phyloP scores from a whole-genome alignment of 2,329 filamentous ascomycete genomes.

The Calcarisporium arbuscula region DNA sequence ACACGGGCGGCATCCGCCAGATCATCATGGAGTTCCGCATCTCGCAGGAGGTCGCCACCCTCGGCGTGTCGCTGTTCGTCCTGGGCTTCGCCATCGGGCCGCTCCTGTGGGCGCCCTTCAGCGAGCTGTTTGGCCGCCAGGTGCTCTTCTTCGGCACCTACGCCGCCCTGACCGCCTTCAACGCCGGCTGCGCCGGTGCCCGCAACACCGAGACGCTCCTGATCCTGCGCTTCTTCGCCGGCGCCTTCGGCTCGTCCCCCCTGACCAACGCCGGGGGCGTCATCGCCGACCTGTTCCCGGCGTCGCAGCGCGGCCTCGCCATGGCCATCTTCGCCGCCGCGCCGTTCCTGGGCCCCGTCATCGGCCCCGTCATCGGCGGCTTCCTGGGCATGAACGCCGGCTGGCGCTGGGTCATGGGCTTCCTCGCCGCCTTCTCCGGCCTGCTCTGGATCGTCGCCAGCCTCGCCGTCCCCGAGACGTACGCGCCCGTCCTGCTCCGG shows the following conservation, averaged over 20 bases:
- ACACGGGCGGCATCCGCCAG: conserved; percentile 47
- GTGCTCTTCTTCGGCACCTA: conserved; percentile 47
- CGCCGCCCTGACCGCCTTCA: conserved; percentile 45
- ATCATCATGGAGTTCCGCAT: conserved; percentile 63
- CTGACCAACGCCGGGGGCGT: conserved; percentile 51
- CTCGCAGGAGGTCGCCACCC: conserved; percentile 63
- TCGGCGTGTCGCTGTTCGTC: conserved; percentile 57
- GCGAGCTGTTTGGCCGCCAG: conserved; percentile 51
- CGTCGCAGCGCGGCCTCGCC: conserved; percentile 43
- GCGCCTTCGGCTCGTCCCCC: conserved; percentile 48
- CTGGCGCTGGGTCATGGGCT: conserved; percentile 54
- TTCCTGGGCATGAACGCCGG: conserved; percentile 49
- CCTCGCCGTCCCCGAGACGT: conserved; percentile 45
- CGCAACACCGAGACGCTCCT: conserved; percentile 49
- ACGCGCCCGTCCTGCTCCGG: conserved; percentile 43
- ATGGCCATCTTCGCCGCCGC: conserved; percentile 49
- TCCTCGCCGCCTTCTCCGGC: conserved; percentile 50
- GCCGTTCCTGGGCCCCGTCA: conserved; percentile 51
- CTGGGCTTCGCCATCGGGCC: conserved; percentile 50
- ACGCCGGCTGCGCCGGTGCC: conserved; percentile 44
- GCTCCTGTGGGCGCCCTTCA: conserved; percentile 53
- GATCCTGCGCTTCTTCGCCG: conserved; percentile 55
- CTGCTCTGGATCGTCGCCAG: conserved; percentile 41
- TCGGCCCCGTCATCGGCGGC: conserved; percentile 48
- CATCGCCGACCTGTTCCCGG: conserved; percentile 51